These are phyloP conservation scores for Leccinum ponderosum DNA, from an alignment of 1,284 basidiomycete species.

Conservation along the genomic window DNA sequence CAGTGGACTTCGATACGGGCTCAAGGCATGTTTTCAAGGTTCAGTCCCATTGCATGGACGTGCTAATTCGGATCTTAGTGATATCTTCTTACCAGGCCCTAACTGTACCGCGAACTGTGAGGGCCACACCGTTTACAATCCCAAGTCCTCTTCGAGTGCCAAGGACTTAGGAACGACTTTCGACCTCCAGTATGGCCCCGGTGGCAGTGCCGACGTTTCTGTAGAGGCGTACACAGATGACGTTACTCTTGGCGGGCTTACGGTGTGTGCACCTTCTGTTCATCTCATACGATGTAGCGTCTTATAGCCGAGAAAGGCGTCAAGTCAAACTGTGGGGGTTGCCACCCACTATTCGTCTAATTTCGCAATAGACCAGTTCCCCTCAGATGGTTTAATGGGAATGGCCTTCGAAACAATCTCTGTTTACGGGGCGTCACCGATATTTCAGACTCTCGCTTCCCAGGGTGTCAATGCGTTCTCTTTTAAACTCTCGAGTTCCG, in stretches of 20 bases:
- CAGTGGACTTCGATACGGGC: constrained; percentile 25
- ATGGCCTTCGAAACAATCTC: constrained; percentile 21
- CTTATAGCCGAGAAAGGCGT: constrained; percentile 14
- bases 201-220: constrained; percentile 20
- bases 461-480: constrained; percentile 35
- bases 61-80: background rate
- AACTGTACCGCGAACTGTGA: constrained; percentile 5
- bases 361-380: constrained; percentile 3
- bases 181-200: constrained; percentile 21
- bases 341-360: constrained; percentile 13
- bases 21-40: constrained; percentile 9
- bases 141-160: constrained; percentile 30
- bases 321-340: constrained; percentile 16
- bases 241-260: constrained; percentile 26
- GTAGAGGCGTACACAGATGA: constrained; percentile 35
- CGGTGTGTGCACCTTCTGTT: constrained; percentile 13
- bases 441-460: constrained; percentile 20
- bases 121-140: constrained; percentile 34
- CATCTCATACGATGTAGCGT: background rate
- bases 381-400: constrained; percentile 24
- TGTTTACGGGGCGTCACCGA: background rate
- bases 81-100: constrained; percentile 13
- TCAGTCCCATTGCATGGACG: background rate
- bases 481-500: constrained; percentile 40
- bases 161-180: constrained; percentile 24